Percentiles rank a stretch among this genome's conserved stretches.
Conservation (phyloP, 2,329 filamentous ascomycete genomes). For the Ophiostoma fasciatum region DNA sequence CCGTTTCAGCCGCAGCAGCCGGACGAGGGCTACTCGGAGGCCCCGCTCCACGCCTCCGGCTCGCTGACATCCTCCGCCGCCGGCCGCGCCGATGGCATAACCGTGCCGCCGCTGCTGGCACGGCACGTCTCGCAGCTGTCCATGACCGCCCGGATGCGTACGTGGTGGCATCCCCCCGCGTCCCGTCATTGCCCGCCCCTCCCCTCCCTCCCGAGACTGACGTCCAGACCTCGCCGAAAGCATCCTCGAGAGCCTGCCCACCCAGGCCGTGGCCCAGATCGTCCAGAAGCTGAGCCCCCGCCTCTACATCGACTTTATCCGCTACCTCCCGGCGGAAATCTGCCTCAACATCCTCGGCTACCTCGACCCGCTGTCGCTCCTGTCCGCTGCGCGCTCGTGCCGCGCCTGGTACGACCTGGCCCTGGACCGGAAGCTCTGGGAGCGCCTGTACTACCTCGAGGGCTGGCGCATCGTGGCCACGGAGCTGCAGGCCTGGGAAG, state of each 20-base stretch:
- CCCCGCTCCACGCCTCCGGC: conserved; percentile 33
- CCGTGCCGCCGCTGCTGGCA: conserved; percentile 29
- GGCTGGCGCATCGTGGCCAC: conserved; percentile 63
- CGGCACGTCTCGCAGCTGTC: conserved; percentile 35
- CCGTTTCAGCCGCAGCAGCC: conserved; percentile 32
- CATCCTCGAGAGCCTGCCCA: conserved; percentile 64
- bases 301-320: conserved; percentile 84
- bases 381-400: conserved; percentile 66
- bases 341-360: conserved; percentile 80
- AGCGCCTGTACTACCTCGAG: conserved; percentile 65
- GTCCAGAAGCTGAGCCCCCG: conserved; percentile 68
- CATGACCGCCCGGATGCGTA: conserved; percentile 7
- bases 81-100: conserved; percentile 12
- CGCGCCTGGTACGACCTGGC: conserved; percentile 70
- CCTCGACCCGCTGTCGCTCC: conserved; percentile 65
- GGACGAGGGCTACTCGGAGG: conserved; percentile 81
- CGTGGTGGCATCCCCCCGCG: too few species aligned
- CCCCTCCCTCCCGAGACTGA: not conserved
- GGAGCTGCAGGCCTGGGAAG: conserved; percentile 55
- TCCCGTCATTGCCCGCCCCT: too few species aligned
- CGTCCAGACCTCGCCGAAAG: conserved; percentile 61
- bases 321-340: conserved; percentile 76
- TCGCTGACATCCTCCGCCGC: conserved; percentile 17
- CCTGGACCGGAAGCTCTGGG: conserved; percentile 76
- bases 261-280: conserved; percentile 63